phyloP scores from a whole-genome alignment of 2,329 filamentous ascomycete species.

The Fusarium agapanthi region DNA sequence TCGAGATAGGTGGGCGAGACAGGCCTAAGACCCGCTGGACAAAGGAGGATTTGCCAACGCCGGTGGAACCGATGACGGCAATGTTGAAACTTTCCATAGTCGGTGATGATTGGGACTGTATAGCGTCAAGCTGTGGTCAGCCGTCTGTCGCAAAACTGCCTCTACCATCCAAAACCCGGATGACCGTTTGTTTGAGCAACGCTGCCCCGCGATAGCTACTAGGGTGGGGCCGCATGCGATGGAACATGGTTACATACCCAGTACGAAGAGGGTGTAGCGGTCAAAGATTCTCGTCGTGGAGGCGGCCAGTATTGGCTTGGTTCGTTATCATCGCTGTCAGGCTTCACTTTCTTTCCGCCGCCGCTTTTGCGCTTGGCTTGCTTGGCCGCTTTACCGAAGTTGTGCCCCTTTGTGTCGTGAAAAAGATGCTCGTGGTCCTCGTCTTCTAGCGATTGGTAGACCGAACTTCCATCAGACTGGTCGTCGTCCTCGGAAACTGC shows the following conservation, averaged over 20 bases:
- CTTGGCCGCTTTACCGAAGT: constrained; percentile 6
- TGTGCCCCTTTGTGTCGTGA: constrained; percentile 35
- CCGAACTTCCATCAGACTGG: constrained; percentile 37
- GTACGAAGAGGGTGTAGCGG: constrained; percentile 48
- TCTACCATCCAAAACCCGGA: neutral
- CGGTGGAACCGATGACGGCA: constrained; percentile 71
- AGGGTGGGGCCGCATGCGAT: constrained; percentile 34
- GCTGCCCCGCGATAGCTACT: constrained; percentile 35
- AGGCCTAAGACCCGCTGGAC: constrained; percentile 70
- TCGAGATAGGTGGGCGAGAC: constrained; percentile 60
- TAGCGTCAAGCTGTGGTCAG: constrained; percentile 37
- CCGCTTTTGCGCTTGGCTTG: constrained; percentile 14
- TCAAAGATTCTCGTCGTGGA: constrained; percentile 60
- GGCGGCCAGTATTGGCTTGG: constrained; percentile 52
- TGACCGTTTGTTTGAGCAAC: constrained; percentile 13
- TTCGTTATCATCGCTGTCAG: constrained; percentile 41
- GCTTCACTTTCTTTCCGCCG: constrained; percentile 26
- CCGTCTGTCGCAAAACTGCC: constrained; percentile 31
- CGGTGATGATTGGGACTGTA: constrained; percentile 46
- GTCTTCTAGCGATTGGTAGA: constrained; percentile 42
- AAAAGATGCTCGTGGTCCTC: constrained; percentile 46
- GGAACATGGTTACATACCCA: constrained; percentile 48
- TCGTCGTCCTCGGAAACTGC: constrained; percentile 37
- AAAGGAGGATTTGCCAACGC: constrained; percentile 74
- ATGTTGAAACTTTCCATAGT: constrained; percentile 70